Percentiles rank a stretch among this genome's conserved stretches.
Conservation (phyloP, 2,329 filamentous ascomycete species). For the Colletotrichum sp. region DNA sequence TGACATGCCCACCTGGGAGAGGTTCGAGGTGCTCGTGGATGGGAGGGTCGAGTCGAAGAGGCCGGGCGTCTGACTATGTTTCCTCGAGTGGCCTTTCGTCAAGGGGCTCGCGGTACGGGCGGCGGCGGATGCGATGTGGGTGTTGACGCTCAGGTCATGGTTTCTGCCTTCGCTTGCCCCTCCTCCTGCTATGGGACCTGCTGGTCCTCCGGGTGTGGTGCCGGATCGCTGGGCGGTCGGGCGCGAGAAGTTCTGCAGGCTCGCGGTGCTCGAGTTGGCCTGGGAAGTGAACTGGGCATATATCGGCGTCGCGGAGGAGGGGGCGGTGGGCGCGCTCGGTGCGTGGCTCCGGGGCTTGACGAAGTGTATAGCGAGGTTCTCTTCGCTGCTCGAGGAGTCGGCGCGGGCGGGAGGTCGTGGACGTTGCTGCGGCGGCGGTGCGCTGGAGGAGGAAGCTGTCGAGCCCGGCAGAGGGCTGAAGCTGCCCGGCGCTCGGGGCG, state of each 20-base stretch:
- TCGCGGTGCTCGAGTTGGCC: conserved; percentile 51
- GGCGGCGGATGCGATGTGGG: conserved; percentile 29
- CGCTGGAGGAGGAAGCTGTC: conserved; percentile 26
- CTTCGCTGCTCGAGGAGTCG: conserved; percentile 52
- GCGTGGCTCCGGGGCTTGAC: conserved; percentile 45
- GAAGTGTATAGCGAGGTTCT: conserved; percentile 45
- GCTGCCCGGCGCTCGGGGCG: conserved; percentile 56
- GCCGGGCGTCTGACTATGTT: conserved; percentile 76
- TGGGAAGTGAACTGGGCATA: conserved; percentile 53
- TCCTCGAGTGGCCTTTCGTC: conserved; percentile 57
- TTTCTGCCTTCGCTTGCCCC: neutral
- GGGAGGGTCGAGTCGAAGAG: conserved; percentile 78
- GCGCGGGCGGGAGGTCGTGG: conserved; percentile 42
- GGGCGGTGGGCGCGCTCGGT: conserved; percentile 19
- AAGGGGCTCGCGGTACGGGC: conserved; percentile 30
- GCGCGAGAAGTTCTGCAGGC: conserved; percentile 64
- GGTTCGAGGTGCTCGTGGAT: conserved; percentile 61
- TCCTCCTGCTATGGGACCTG: neutral
- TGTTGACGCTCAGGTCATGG: neutral
- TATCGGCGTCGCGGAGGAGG: conserved; percentile 35
- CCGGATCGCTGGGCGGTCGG: conserved; percentile 42
- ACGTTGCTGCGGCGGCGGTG: conserved; percentile 29
- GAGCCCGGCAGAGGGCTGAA: conserved; percentile 56
- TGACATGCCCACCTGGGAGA: conserved; percentile 53
- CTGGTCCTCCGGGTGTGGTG: conserved; percentile 9